Evolutionary conservation across 1,139 yeast species (phyloP).

Genomic region (Taphrina flavorubra): DNA sequence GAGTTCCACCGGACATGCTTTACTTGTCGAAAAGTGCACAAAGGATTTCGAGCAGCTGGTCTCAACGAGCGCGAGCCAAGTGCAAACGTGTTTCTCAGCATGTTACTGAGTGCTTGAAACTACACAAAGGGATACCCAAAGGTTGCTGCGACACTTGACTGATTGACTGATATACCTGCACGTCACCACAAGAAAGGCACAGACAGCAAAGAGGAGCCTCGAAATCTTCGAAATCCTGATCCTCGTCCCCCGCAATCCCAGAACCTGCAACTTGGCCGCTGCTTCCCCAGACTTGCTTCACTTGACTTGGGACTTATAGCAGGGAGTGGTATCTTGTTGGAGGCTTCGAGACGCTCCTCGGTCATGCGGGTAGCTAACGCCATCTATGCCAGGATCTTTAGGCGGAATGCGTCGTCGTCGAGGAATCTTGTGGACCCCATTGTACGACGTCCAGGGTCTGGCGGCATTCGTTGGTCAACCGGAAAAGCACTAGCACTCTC

Average conservation of each 20-base stretch:
- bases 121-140: no score
- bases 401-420: constrained; percentile 6
- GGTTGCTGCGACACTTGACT: no score
- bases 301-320: not conserved
- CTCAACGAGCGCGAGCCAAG: not conserved
- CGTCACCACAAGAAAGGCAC: not conserved
- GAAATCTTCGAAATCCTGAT: no score
- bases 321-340: no score
- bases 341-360: not conserved
- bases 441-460: not conserved
- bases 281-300: not conserved
- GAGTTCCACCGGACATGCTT: constrained; percentile 6
- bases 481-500: constrained; percentile 35
- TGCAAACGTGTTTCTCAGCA: not conserved
- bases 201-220: not conserved
- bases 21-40: not conserved
- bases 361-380: not conserved
- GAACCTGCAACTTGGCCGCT: not conserved
- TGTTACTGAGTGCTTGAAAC: no score
- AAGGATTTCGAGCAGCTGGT: not conserved
- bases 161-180: no score
- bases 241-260: not conserved
- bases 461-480: constrained; percentile 37
- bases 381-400: not conserved
- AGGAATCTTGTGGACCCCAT: constrained; percentile 5